Conservation (phyloP, 2,329 filamentous ascomycete genomes). For the Xylariales sp. region DNA sequence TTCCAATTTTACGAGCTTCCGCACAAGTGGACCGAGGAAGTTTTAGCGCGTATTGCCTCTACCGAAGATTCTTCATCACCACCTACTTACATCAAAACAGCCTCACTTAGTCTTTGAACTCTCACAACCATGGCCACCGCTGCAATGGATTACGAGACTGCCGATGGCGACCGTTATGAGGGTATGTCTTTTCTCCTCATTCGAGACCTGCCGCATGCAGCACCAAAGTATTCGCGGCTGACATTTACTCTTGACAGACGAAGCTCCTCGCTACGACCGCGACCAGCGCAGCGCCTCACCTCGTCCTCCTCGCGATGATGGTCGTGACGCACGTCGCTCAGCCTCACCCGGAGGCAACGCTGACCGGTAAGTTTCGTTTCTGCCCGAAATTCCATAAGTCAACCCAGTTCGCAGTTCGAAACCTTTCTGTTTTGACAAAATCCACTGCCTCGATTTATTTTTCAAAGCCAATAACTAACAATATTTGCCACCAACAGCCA, state of each 20-base stretch:
- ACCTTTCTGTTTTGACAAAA: background rate
- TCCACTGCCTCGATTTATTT: too few species aligned
- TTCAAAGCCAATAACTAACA: too few species aligned
- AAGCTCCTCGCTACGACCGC: constrained; percentile 61
- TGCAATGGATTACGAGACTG: constrained; percentile 67
- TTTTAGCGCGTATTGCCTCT: too few species aligned
- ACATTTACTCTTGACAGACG: constrained; percentile 38
- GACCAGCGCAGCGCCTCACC: constrained; percentile 65
- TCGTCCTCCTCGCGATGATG: constrained; percentile 56
- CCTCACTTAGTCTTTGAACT: too few species aligned
- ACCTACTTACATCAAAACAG: constrained; percentile 1
- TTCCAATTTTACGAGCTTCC: too few species aligned
- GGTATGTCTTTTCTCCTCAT: constrained; percentile 40
- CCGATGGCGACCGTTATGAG: constrained; percentile 63
- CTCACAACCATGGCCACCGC: constrained; percentile 52
- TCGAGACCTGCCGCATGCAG: too few species aligned
- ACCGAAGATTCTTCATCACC: too few species aligned
- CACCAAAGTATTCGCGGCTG: too few species aligned
- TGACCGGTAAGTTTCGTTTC: constrained; percentile 40
- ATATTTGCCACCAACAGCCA: constrained; percentile 32
- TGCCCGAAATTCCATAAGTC: background rate
- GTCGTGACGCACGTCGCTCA: constrained; percentile 56
- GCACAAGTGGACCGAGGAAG: too few species aligned
- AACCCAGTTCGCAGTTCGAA: too few species aligned
- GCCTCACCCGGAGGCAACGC: constrained; percentile 54